Conservation (phyloP, 2,329 filamentous ascomycete genomes). For the Epichloe baconii region DNA sequence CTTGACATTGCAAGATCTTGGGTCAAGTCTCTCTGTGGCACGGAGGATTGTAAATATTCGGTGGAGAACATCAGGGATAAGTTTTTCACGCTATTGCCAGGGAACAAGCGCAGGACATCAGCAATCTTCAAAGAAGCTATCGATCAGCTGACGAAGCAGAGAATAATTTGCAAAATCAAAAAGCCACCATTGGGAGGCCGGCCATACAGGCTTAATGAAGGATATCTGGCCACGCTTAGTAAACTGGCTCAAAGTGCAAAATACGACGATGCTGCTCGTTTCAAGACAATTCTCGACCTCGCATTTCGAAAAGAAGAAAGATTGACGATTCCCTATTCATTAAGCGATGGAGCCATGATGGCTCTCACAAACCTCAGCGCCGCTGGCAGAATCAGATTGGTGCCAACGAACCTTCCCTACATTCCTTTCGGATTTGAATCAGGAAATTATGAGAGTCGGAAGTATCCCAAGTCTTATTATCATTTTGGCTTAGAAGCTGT, state of each 20-base stretch:
- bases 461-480: conserved; percentile 51
- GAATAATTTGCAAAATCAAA: conserved; percentile 47
- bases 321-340: conserved; percentile 39
- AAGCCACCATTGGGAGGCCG: conserved; percentile 43
- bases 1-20: conserved; percentile 40
- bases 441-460: conserved; percentile 57
- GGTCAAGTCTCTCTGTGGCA: conserved; percentile 46
- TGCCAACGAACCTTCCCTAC: conserved; percentile 40
- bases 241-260: conserved; percentile 42
- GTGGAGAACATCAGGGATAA: conserved; percentile 35
- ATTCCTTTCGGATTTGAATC: conserved; percentile 60
- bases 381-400: conserved; percentile 39
- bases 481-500: conserved; percentile 48
- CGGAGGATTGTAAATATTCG: conserved; percentile 34
- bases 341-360: conserved; percentile 53
- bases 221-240: conserved; percentile 41
- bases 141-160: conserved; percentile 32
- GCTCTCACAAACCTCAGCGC: conserved; percentile 54
- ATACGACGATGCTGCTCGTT: conserved; percentile 42
- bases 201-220: conserved; percentile 49
- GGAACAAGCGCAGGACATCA: conserved; percentile 26
- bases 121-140: conserved; percentile 35
- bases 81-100: conserved; percentile 34
- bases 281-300: conserved; percentile 47
- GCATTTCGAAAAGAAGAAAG: conserved; percentile 31